phyloP scores from a whole-genome alignment of 140 eudicot species.

The Cichorium intybus region DNA sequence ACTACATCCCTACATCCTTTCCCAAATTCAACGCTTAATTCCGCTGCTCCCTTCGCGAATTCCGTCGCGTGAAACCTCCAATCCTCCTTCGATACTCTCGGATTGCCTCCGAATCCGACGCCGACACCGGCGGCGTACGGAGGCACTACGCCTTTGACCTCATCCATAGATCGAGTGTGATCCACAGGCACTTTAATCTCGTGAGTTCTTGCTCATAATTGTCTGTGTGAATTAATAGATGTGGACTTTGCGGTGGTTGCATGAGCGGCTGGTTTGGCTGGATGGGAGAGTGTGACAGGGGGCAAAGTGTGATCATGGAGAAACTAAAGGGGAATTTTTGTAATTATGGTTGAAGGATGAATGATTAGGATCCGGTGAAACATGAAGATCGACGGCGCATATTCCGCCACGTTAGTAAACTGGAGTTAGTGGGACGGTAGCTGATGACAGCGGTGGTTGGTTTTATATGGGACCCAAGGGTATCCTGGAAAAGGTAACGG shows the following conservation, averaged over 20 bases:
- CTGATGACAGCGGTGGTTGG: conserved; percentile 39
- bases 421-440: conserved; percentile 34
- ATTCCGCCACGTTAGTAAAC: conserved; percentile 31
- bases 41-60: conserved; percentile 88
- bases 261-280: conserved; percentile 16
- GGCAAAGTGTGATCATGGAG: background rate
- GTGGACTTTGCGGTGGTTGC: conserved; percentile 36
- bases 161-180: conserved; percentile 36
- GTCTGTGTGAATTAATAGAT: conserved; percentile 18
- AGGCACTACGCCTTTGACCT: conserved; percentile 51
- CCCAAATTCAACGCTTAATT: conserved; percentile 83
- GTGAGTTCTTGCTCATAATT: conserved; percentile 22
- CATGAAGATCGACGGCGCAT: conserved; percentile 32
- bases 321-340: conserved; percentile 18
- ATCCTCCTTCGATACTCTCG: conserved; percentile 30
- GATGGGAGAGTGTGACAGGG: conserved; percentile 8
- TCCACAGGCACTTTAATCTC: conserved; percentile 10
- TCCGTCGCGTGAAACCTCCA: conserved; percentile 79
- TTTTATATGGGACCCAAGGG: conserved; percentile 22
- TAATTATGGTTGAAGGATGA: background rate
- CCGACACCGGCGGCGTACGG: conserved; percentile 38
- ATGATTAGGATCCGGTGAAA: conserved; percentile 16
- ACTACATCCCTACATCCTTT: conserved; percentile 83
- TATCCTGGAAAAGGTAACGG: conserved; percentile 35
- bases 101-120: conserved; percentile 13